Conservation (phyloP, 139 green algal genomes). For the Chlamydomonas asymmetrica region DNA sequence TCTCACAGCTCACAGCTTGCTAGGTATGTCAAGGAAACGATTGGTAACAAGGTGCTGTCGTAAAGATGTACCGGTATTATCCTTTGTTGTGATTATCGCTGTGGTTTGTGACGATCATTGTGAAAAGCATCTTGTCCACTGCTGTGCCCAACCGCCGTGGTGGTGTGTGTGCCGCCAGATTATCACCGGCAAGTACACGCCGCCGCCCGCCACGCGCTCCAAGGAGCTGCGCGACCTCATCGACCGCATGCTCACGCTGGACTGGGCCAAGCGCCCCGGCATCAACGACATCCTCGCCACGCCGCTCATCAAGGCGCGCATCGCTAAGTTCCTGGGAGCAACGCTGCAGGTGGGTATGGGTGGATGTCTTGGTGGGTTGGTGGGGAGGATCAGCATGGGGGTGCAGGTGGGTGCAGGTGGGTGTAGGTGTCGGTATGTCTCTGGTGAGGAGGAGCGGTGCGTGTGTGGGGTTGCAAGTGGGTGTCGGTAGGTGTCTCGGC, state of each 20-base stretch:
- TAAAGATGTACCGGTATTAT: background rate
- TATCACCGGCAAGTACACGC: slow-evolving; percentile 52
- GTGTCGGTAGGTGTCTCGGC: too few species aligned
- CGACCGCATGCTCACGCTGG: slow-evolving; percentile 52
- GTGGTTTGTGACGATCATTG: background rate
- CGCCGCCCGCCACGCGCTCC: slow-evolving; percentile 34
- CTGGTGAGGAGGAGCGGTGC: too few species aligned
- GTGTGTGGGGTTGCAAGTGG: too few species aligned
- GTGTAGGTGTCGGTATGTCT: too few species aligned
- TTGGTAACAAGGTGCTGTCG: background rate
- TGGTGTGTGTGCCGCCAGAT: slow-evolving; percentile 40
- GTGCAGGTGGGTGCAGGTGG: too few species aligned
- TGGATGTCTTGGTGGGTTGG: too few species aligned
- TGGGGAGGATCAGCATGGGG: too few species aligned
- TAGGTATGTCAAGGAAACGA: too few species aligned
- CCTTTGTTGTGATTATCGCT: background rate
- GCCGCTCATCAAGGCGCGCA: slow-evolving; percentile 58
- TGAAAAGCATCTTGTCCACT: too few species aligned
- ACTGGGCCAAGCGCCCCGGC: slow-evolving; percentile 55
- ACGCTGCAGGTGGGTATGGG: slow-evolving; percentile 66
- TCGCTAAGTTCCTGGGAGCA: slow-evolving; percentile 58
- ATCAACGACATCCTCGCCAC: slow-evolving; percentile 68
- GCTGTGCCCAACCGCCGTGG: background rate
- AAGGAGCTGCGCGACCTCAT: slow-evolving; percentile 61
- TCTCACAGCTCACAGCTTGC: too few species aligned